Conservation (phyloP, 352 stramenopile species). For the Peronospora belbahrii region DNA sequence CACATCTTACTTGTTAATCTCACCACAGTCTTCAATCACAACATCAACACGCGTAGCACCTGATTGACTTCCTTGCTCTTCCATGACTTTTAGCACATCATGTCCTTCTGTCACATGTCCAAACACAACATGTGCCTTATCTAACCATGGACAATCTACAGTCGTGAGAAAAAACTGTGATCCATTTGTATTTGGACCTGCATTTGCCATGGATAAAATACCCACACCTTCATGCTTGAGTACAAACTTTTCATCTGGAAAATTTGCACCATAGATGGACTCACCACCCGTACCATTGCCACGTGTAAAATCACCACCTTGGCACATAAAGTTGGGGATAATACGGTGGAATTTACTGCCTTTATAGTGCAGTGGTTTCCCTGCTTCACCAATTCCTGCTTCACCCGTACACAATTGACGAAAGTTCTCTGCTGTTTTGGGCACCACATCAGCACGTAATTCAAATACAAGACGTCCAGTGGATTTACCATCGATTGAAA, state of each 20-base stretch:
- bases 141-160: constrained; percentile 87
- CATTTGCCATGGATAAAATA: constrained; percentile 95
- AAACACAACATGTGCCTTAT: constrained; percentile 89
- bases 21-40: constrained; percentile 95
- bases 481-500: constrained; percentile 89
- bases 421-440: constrained; percentile 99
- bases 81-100: constrained; percentile 95
- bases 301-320: constrained; percentile 96
- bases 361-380: constrained; percentile 84
- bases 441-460: constrained; percentile 92
- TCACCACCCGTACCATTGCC: constrained; percentile 85
- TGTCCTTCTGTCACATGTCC: constrained; percentile 89
- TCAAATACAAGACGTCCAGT: constrained; percentile 83
- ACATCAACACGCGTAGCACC: constrained; percentile 81
- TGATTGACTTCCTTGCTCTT: constrained; percentile 87
- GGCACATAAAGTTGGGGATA: constrained; percentile 92
- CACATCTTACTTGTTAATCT: constrained; percentile 56
- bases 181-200: constrained; percentile 94
- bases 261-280: constrained; percentile 93
- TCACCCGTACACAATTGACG: constrained; percentile 94
- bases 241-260: constrained; percentile 94
- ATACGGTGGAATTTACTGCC: constrained; percentile 89
- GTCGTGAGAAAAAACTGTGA: constrained; percentile 98
- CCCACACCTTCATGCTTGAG: constrained; percentile 88
- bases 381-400: constrained; percentile 80